Percentiles rank a stretch among this genome's conserved stretches.
Evolutionary conservation across 2,329 filamentous ascomycete genomes (phyloP).

Genomic region (Diaporthe batatas): DNA sequence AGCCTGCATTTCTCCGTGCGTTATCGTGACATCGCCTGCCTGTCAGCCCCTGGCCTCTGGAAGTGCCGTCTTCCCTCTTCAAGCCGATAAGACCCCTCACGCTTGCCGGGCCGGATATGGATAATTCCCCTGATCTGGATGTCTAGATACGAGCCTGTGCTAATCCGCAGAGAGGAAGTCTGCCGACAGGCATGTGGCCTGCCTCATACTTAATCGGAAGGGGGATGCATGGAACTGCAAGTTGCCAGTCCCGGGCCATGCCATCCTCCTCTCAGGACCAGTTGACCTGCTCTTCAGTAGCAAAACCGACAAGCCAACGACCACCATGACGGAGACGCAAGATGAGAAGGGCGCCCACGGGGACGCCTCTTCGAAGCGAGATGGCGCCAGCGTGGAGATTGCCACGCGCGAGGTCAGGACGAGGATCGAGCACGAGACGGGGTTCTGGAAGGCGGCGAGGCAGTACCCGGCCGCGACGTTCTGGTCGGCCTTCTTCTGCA

Average conservation of each 20-base stretch:
- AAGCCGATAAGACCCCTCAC: slow-evolving; percentile 6
- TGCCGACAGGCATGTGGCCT: background rate
- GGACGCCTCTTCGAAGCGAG: background rate
- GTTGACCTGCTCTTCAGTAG: background rate
- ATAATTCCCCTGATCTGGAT: background rate
- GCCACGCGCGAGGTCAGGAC: slow-evolving; percentile 19
- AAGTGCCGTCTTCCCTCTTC: background rate
- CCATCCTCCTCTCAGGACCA: background rate
- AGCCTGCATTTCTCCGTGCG: slow-evolving; percentile 1
- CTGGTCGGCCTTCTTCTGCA: slow-evolving; percentile 43
- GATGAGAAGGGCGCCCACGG: background rate
- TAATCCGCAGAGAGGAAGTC: background rate
- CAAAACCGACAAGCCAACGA: background rate
- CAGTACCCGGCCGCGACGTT: slow-evolving; percentile 36
- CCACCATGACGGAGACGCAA: background rate
- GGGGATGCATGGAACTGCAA: background rate
- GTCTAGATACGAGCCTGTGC: background rate
- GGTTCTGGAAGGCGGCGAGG: slow-evolving; percentile 14
- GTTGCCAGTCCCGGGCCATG: background rate
- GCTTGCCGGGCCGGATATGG: slow-evolving; percentile 18
- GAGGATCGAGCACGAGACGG: slow-evolving; percentile 29
- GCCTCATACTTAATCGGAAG: background rate
- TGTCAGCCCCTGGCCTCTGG: background rate
- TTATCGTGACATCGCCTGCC: background rate
- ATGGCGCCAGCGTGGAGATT: background rate